Conservation (phyloP, 768 basidiomycete genomes). For the Rubroboletus satanas region DNA sequence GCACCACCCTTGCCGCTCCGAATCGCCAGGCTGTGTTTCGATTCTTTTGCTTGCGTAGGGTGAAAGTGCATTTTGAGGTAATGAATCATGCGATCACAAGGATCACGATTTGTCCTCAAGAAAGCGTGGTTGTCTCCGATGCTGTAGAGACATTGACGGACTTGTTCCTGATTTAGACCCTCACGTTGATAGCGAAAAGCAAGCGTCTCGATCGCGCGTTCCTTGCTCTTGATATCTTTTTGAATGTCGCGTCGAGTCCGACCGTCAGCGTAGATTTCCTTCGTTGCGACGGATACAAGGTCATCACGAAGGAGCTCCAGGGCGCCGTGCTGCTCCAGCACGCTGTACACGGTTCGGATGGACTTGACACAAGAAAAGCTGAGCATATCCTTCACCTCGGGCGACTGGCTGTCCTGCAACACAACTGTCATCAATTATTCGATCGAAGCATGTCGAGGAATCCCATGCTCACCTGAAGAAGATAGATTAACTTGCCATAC, state of each 20-base stretch:
- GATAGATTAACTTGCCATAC: slow-evolving; percentile 82
- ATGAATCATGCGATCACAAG: slow-evolving; percentile 79
- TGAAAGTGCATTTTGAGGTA: slow-evolving; percentile 78
- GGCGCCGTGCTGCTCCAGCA: slow-evolving; percentile 63
- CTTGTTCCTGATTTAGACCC: slow-evolving; percentile 58
- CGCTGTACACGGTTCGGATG: slow-evolving; percentile 67
- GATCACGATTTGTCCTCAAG: slow-evolving; percentile 80
- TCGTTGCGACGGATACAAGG: slow-evolving; percentile 69
- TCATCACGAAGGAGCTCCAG: slow-evolving; percentile 73
- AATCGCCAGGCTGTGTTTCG: slow-evolving; percentile 69
- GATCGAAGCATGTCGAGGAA: neutral
- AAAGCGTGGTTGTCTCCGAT: slow-evolving; percentile 92
- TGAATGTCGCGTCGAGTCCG: slow-evolving; percentile 76
- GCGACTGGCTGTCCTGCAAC: slow-evolving; percentile 74
- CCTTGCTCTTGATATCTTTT: slow-evolving; percentile 78
- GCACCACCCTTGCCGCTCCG: slow-evolving; percentile 78
- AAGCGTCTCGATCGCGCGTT: slow-evolving; percentile 77
- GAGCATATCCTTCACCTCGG: slow-evolving; percentile 76
- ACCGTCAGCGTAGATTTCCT: slow-evolving; percentile 73
- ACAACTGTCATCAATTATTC: neutral
- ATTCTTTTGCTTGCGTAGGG: slow-evolving; percentile 61
- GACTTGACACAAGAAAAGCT: slow-evolving; percentile 75
- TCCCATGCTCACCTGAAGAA: slow-evolving; percentile 58
- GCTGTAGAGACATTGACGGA: slow-evolving; percentile 79
- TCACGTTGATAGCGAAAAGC: slow-evolving; percentile 57